Evolutionary conservation across 371 early-diverging fungal genomes (phyloP), one percentile per base, ranked within the genome.

Genomic region (Mucor indicus): DNA sequence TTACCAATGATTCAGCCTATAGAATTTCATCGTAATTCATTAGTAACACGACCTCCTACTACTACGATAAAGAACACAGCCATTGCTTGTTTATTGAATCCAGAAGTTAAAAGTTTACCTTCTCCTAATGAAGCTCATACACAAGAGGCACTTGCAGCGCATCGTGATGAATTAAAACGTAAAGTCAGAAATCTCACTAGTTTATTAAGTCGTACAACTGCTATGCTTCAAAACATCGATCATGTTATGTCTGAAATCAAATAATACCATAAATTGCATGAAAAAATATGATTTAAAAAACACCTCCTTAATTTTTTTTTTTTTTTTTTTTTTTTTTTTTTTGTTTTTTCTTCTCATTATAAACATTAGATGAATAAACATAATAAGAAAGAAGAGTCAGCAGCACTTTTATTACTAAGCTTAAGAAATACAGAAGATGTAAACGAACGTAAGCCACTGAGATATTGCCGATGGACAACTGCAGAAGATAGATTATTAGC

Each of bases 91-190:
- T 37, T 75, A 27, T 47, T 72, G 40, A 69, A 75, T 22, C 67
- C 67, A 21, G 55, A 55, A 16, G 51, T 50, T 17, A 64, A 63
- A 24, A 62, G 67, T 35, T 30, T 71, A 7, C 73, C 69, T 27
- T n/a, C n/a, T n/a, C n/a, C n/a, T n/a, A 43, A 51, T 9, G 45
- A 64, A 0, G 44, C 54, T 35, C 62, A 64, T 16, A 20, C 13
- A 16, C 44, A 53, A 16, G 19, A 45, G 33, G 72, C 72, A 23
- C 61, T 81, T 15, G 71, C 79, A 53, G 80, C 79, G 16, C 81
- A 83, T 50, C 77, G 83, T 15, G 69, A 79, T 44, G 81, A 85
- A 49, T 53, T 85, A 30, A 82, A 80, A 47, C 70, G 78, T 30
- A 81, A 85, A 57, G 76, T 85, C 15, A 62, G 71, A 2, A 74